Base-by-base conservation (phyloP, 768 basidiomycete genomes). In the Rhodosporidiobolus sp. region DNA sequence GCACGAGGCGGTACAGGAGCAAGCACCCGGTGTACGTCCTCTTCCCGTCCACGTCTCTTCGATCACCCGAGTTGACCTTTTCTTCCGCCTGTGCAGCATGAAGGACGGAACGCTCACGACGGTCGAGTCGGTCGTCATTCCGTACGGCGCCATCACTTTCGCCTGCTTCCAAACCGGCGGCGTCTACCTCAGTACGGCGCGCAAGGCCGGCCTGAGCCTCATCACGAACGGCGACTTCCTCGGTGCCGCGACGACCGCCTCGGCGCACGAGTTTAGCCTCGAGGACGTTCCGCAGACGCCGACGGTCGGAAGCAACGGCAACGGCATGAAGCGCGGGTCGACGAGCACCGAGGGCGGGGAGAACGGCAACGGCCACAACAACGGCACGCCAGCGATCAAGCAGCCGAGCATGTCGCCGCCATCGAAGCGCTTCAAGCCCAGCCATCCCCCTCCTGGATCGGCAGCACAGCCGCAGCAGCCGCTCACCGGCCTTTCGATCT, bases 81-180 rank as follows among this genome's bases (percentile, higher is more conserved):
- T 43, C 62, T 59, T 54, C 38, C 28, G 5, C 38, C 11, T 45
- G 1, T n/a, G 45, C 69, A 77, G 77, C 32, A 72, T 76, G 69
- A 70, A 65, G 45, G 63, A 73, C 45, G 73, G 76, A n/a, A 67
- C 57, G 8, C 62, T 76, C n/a, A 72, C 70, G 30, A 77, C 74
- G 22, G 64, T 78, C 68, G 78, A 78, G 19, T 74, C 72, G 19
- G 78, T 78, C 59, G 75, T 78, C 30, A 75, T 78, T 54, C 57
- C 56, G 63, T 78, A 77, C 61, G 73, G 74, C 53, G 58, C 63
- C 38, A 53, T 78, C 74, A 76, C 65, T 26, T 77, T 78, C 48
- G 76, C 73, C 62, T 74, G 76, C 67, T 78, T 78, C 67, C 72
- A 77, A 58, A 76, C 73, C 8, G 75, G 69, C n/a, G 75, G 75